Percentiles rank a stretch among this genome's conserved stretches.
Evolutionary conservation across 257 asterid genomes (phyloP).

Genomic region (Fraxinus cuspidata): DNA sequence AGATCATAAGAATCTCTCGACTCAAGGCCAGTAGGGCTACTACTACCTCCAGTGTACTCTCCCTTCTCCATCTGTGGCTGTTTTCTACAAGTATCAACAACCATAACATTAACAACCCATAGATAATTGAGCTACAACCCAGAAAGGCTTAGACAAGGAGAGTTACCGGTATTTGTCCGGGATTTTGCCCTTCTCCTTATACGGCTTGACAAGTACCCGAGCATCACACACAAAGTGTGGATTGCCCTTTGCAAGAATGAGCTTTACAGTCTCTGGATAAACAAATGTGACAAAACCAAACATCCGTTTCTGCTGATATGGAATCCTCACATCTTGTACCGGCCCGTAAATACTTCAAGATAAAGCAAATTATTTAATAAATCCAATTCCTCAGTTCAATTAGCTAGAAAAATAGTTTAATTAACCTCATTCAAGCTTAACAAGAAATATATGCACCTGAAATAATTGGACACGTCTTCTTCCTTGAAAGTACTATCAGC

Average conservation of each 20-base stretch:
- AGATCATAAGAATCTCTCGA: constrained; percentile 64
- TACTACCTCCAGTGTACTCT: constrained; percentile 55
- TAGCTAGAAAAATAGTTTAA: background rate
- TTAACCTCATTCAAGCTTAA: background rate
- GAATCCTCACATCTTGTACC: constrained; percentile 73
- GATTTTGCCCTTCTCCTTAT: constrained; percentile 73
- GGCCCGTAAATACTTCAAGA: constrained; percentile 61
- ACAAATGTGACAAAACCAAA: constrained; percentile 71
- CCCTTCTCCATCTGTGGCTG: constrained; percentile 65
- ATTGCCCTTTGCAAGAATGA: constrained; percentile 73
- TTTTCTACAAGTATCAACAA: constrained; percentile 39
- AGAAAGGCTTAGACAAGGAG: background rate
- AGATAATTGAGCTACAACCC: background rate
- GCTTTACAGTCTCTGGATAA: constrained; percentile 66
- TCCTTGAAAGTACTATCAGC: constrained; percentile 72
- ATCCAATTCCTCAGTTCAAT: background rate
- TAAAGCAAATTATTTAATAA: constrained; percentile 1
- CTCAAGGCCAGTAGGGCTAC: constrained; percentile 67
- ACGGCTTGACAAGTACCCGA: constrained; percentile 67
- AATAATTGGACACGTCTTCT: constrained; percentile 69
- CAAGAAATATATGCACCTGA: constrained; percentile 41
- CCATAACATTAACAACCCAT: background rate
- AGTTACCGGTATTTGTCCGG: constrained; percentile 60
- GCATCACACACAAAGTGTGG: constrained; percentile 82
- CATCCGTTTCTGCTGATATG: constrained; percentile 79